These are phyloP conservation scores for Claviceps spartinae DNA, from an alignment of 2,329 filamentous ascomycete genomes.

Conservation along the genomic window DNA sequence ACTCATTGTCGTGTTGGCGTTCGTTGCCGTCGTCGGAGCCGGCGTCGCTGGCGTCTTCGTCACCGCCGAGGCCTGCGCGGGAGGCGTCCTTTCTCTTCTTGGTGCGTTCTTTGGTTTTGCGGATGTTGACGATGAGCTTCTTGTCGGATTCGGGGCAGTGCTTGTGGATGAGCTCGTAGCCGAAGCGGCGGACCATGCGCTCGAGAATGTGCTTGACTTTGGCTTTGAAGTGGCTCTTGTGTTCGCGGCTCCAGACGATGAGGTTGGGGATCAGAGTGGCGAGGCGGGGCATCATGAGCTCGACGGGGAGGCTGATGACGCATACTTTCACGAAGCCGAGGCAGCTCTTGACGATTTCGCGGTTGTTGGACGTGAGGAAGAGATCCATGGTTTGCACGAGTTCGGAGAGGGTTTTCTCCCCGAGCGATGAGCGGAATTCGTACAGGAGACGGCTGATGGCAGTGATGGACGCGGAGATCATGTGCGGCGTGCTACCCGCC, in stretches of 20 bases:
- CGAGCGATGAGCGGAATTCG: slow-evolving; percentile 66
- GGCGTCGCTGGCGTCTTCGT: slow-evolving; percentile 42
- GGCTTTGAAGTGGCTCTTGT: slow-evolving; percentile 91
- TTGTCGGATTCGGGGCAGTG: slow-evolving; percentile 74
- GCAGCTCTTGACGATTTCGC: slow-evolving; percentile 89
- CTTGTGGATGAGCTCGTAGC: slow-evolving; percentile 65
- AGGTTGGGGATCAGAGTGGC: slow-evolving; percentile 71
- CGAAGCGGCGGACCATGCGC: slow-evolving; percentile 83
- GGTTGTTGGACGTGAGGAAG: slow-evolving; percentile 90
- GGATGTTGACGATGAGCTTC: slow-evolving; percentile 86
- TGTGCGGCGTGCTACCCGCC: slow-evolving; percentile 83
- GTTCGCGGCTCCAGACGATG: slow-evolving; percentile 93
- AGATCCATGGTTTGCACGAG: slow-evolving; percentile 91
- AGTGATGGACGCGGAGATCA: slow-evolving; percentile 95
- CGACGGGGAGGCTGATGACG: slow-evolving; percentile 69
- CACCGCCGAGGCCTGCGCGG: slow-evolving; percentile 38
- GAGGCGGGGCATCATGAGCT: slow-evolving; percentile 67
- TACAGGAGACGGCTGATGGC: slow-evolving; percentile 87
- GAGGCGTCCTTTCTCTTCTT: slow-evolving; percentile 76
- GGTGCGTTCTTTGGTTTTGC: slow-evolving; percentile 81
- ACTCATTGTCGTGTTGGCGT: slow-evolving; percentile 75
- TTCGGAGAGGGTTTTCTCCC: slow-evolving; percentile 58
- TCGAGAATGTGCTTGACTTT: slow-evolving; percentile 98
- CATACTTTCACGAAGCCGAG: slow-evolving; percentile 96
- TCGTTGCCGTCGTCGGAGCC: slow-evolving; percentile 28